Evolutionary conservation across 73 alveolate genomes (phyloP).

Genomic region (Tetrahymena elliotti): DNA sequence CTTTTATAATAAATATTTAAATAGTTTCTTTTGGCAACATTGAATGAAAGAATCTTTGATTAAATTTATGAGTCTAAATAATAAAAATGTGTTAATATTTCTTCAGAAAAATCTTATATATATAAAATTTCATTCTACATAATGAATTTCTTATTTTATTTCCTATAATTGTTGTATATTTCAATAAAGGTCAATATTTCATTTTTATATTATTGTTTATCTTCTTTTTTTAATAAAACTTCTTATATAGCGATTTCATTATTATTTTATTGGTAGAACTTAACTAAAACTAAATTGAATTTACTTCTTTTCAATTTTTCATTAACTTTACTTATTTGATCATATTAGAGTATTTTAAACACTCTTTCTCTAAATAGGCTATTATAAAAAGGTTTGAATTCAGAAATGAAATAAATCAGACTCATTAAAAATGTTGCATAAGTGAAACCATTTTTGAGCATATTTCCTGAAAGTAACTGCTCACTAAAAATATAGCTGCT

Average conservation of each 20-base stretch:
- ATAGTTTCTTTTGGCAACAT: neutral
- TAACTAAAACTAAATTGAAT: neutral
- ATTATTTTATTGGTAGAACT: too few species aligned
- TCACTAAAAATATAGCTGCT: neutral
- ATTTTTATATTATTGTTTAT: neutral
- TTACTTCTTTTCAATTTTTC: too few species aligned
- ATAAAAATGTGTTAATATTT: neutral
- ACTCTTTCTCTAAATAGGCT: neutral
- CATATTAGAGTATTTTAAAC: neutral
- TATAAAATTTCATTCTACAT: neutral
- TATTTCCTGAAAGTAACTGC: neutral
- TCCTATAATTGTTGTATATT: neutral
- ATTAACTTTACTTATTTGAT: too few species aligned
- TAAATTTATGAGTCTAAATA: neutral
- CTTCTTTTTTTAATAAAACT: neutral
- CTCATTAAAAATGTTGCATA: neutral
- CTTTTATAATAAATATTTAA: neutral
- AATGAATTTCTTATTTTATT: neutral
- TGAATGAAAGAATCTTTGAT: neutral
- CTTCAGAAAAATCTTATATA: neutral
- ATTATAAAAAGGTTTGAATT: neutral
- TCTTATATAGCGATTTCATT: neutral
- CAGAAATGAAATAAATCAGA: neutral
- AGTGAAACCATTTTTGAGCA: neutral
- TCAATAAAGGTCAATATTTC: neutral